Percentiles rank a stretch among this genome's conserved stretches.
Evolutionary conservation across 805 yeast species (phyloP).

Genomic region (Starmerella sp.): DNA sequence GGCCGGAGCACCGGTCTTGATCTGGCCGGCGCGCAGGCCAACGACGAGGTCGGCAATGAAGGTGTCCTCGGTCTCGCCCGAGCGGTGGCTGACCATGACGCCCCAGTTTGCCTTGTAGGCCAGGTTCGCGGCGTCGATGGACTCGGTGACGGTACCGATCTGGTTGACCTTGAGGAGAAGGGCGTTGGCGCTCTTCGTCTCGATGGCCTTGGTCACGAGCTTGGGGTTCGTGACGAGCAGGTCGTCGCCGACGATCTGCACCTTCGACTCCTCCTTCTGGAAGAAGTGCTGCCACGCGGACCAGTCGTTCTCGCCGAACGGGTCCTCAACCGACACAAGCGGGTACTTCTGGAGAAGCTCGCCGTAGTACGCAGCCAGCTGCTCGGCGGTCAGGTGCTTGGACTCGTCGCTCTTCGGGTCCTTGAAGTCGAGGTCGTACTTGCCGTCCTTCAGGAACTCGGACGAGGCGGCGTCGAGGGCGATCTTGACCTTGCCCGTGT

Average conservation of each 20-base stretch:
- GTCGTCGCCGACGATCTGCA: slow-evolving; percentile 96
- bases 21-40: slow-evolving; percentile 97
- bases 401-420: slow-evolving; percentile 84
- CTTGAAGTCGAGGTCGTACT: slow-evolving; percentile 97
- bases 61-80: slow-evolving; percentile 99
- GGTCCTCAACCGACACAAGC: slow-evolving; percentile 96
- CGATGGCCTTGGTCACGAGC: slow-evolving; percentile 91
- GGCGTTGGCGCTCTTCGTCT: slow-evolving; percentile 90
- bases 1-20: slow-evolving; percentile 99
- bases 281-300: slow-evolving; percentile 90
- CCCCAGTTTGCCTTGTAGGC: slow-evolving; percentile 97
- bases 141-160: slow-evolving; percentile 93
- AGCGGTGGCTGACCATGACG: slow-evolving; percentile 99
- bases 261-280: slow-evolving; percentile 37
- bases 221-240: slow-evolving; percentile 96
- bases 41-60: slow-evolving; percentile 96
- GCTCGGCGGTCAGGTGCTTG: slow-evolving; percentile 81
- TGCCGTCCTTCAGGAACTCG: slow-evolving; percentile 94
- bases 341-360: slow-evolving; percentile 81
- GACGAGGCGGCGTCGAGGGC: slow-evolving; percentile 96
- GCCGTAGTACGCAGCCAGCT: slow-evolving; percentile 77
- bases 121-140: slow-evolving; percentile 92
- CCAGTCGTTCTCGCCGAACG: slow-evolving; percentile 99
- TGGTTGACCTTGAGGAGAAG: slow-evolving; percentile 96
- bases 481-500: slow-evolving; percentile 82